Evolutionary conservation across 208 protist genomes (phyloP), one percentile per base, ranked within the genome.

Genomic region (Trichomonas vaginalis): DNA sequence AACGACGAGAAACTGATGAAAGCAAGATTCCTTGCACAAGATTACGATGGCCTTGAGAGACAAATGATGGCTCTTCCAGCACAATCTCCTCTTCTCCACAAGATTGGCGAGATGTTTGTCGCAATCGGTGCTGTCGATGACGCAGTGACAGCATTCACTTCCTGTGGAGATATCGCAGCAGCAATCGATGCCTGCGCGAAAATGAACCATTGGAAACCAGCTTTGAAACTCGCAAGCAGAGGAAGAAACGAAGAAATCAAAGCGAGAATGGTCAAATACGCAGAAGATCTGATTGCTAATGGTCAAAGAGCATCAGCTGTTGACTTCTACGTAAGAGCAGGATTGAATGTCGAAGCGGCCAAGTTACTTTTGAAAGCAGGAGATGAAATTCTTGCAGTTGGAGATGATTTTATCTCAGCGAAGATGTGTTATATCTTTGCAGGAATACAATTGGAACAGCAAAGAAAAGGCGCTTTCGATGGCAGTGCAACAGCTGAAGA

Each of bases 371-470:
- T 45, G 35, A 90, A 37, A 21, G 82, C 46, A 48, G 82, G 82
- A 9, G 82, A 90, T 48, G n/a, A 0, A 4, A 90, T 90, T 9
- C 21, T 90, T 23, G 42, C 35, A 46, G 6, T n/a, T 1, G 42
- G 42, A 9, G 82, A 48, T 35, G 82, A 90, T 90, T 90, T 45
- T n/a, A 23, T 90, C 6, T 35, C 15, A 1, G 82, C 82, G 9
- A 90, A 90, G 42, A 90, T 90, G 82, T 90, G 82, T 48, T 90
- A 39, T n/a, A 37, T 90, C 8, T 90, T 90, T 48, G 82, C 82
- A 46, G 82, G 40, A n/a, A 23, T 90, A 23, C 82, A 90, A 48
- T 21, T 90, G 4, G 82, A 90, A n/a, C 46, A 90, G 6, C 82
- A 90, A 9, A 9, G 82, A 90, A 46, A 90, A 48, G 40, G 42